These are phyloP conservation scores for Wickerhamomyces sp. DNA, from an alignment of 1,139 yeast genomes.

Conservation along the genomic window DNA sequence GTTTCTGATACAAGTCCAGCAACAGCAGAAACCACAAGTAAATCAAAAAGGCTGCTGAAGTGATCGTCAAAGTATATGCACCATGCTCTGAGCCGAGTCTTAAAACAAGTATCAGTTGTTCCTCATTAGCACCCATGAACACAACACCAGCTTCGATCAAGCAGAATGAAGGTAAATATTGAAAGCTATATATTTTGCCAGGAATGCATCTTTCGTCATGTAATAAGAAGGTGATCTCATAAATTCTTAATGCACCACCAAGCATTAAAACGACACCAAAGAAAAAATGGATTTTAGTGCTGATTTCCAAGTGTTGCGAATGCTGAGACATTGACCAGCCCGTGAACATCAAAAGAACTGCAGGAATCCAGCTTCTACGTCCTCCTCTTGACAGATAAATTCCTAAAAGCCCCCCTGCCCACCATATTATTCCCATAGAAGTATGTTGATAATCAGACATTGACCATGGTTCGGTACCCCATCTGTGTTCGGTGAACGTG, in stretches of 20 bases:
- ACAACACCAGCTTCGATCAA: conserved; percentile 72
- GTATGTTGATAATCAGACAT: conserved; percentile 94
- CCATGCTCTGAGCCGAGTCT: conserved; percentile 81
- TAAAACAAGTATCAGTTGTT: conserved; percentile 67
- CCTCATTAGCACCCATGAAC: conserved; percentile 92
- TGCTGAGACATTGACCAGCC: conserved; percentile 96
- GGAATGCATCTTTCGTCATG: conserved; percentile 47
- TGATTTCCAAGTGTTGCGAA: conserved; percentile 64
- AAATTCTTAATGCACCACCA: conserved; percentile 70
- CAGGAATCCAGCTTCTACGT: conserved; percentile 70
- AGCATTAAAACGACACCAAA: conserved; percentile 78
- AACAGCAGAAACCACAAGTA: conserved; percentile 61
- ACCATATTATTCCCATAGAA: conserved; percentile 94
- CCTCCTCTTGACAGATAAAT: conserved; percentile 65
- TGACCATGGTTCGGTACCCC: conserved; percentile 85
- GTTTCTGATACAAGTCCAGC: conserved; percentile 51
- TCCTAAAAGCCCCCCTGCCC: conserved; percentile 90
- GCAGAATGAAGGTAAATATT: conserved; percentile 78
- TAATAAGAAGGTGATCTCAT: conserved; percentile 72
- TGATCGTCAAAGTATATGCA: conserved; percentile 69
- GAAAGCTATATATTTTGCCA: conserved; percentile 62
- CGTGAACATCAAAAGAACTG: conserved; percentile 74
- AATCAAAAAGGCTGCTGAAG: conserved; percentile 70
- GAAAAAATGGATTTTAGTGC: conserved; percentile 82
- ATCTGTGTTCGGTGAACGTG: conserved; percentile 92